These are phyloP conservation scores for Solanum sejunctum DNA, from an alignment of 257 asterid species.

Conservation along the genomic window DNA sequence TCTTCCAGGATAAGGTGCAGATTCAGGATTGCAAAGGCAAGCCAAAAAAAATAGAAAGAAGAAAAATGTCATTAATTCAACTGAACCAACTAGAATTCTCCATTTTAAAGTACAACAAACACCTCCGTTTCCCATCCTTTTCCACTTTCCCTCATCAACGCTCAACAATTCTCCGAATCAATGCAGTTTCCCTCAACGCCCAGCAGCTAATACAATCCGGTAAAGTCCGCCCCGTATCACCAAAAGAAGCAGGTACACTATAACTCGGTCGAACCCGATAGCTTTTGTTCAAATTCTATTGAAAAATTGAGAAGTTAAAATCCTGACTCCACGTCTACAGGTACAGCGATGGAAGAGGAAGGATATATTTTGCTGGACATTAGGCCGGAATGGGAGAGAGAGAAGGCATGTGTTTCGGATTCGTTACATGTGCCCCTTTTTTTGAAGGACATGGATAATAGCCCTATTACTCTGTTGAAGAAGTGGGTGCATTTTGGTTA, in stretches of 20 bases:
- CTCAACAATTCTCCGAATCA: conserved; percentile 12
- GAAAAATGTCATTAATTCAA: conserved; percentile 19
- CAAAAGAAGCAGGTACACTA: conserved; percentile 56
- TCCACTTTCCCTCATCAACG: conserved; percentile 22
- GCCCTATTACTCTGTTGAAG: conserved; percentile 64
- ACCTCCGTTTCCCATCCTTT: conserved; percentile 11
- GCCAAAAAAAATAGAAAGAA: background rate
- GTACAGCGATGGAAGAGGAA: conserved; percentile 39
- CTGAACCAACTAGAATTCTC: conserved; percentile 39
- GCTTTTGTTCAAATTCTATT: background rate
- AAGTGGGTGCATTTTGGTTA: conserved; percentile 97
- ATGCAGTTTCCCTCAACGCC: conserved; percentile 40
- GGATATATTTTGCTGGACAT: conserved; percentile 77
- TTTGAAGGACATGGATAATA: conserved; percentile 60
- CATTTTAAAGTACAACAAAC: conserved; percentile 12
- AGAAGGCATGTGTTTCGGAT: conserved; percentile 69
- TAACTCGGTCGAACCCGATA: background rate
- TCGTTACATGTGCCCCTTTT: conserved; percentile 83
- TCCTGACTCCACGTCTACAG: conserved; percentile 10
- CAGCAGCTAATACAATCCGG: conserved; percentile 77
- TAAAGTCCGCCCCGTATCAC: conserved; percentile 41
- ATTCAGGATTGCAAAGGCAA: background rate
- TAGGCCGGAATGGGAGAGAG: conserved; percentile 84
- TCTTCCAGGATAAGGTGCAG: conserved; percentile 10
- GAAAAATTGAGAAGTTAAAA: background rate